Evolutionary conservation across 2,329 filamentous ascomycete species (phyloP), one percentile per base, ranked within the genome.

Genomic region (Diaporthe batatas): DNA sequence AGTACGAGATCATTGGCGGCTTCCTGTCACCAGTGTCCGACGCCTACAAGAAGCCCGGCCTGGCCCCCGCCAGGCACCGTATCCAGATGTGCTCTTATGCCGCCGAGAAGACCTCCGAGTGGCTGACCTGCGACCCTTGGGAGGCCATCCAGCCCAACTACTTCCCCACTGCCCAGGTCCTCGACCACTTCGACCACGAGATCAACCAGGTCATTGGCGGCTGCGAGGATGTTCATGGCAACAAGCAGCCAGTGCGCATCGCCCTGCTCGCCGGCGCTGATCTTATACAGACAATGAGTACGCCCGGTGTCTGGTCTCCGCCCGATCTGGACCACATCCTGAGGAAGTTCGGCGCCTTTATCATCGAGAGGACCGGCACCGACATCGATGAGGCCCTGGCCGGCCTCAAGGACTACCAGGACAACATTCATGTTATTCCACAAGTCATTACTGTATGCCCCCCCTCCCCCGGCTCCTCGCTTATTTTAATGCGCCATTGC

Each of bases 281-380:
- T 80, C 84, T 94, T 70, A 91, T 93, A 78, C 90, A 91, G 82
- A 96, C 91, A 76, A 94, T 93, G 91, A 93, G 86, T 74, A 89
- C 87, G 3, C 90, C 90, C 0, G 91, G 91, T 3, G 90, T 98
- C 1, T 98, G 96, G 96, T 93, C 92, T 67, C 87, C 91, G 59
- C 89, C 92, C 75, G 96, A 98, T 87, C 85, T 98, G 71, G 92
- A 96, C 77, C 93, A 97, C 77, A 98, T 98, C 73, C 86, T 98
- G 25, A 91, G 93, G 62, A 89, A 92, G 79, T 98, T 93, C 79
- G 94, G 94, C 55, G 91, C 93, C 39, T 95, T 97, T 80, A 93
- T 96, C 73, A 89, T 97, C n/a, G 93, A 98, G 86, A 91, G 96
- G 74, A 92, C 91, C 53, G 95, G 95, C 55, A 97, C 94, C 29